A percentile compares a stretch with the other conserved stretches of the same genome.
phyloP scores from a whole-genome alignment of 2,329 filamentous ascomycete genomes.

The Trichophyton benhamiae region DNA sequence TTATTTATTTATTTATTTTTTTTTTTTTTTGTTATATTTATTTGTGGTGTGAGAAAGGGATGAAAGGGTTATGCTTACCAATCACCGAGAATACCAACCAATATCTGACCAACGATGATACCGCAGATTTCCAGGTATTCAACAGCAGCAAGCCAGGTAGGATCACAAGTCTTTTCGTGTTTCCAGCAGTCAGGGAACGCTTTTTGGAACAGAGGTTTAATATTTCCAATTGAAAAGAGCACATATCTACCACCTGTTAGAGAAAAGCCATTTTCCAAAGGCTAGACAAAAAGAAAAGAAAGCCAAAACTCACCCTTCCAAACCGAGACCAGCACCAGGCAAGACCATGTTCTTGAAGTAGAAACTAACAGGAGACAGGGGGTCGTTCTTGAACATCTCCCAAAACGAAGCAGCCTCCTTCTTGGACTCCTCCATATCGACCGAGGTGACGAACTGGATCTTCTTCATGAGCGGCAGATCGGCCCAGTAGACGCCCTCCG shows the following conservation, averaged over 20 bases:
- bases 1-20: too few species aligned
- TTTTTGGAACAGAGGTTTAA: slow-evolving; percentile 66
- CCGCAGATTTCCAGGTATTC: slow-evolving; percentile 87
- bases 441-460: slow-evolving; percentile 59
- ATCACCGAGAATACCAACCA: slow-evolving; percentile 69
- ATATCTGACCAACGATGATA: slow-evolving; percentile 86
- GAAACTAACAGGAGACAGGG: slow-evolving; percentile 67
- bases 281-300: neutral
- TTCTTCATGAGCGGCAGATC: slow-evolving; percentile 63
- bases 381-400: slow-evolving; percentile 73
- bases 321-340: slow-evolving; percentile 77
- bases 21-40: too few species aligned
- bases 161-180: slow-evolving; percentile 51
- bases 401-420: slow-evolving; percentile 57
- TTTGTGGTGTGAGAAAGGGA: neutral
- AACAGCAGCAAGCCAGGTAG: slow-evolving; percentile 71
- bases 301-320: slow-evolving; percentile 53
- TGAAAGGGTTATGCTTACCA: slow-evolving; percentile 33
- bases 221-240: slow-evolving; percentile 90
- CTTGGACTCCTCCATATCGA: slow-evolving; percentile 58
- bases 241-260: slow-evolving; percentile 52
- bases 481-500: slow-evolving; percentile 82
- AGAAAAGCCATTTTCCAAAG: neutral
- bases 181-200: slow-evolving; percentile 73
- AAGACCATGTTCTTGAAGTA: slow-evolving; percentile 87